Base-by-base conservation (phyloP, 2,329 filamentous ascomycete genomes). In the Aspergillus unguis region DNA sequence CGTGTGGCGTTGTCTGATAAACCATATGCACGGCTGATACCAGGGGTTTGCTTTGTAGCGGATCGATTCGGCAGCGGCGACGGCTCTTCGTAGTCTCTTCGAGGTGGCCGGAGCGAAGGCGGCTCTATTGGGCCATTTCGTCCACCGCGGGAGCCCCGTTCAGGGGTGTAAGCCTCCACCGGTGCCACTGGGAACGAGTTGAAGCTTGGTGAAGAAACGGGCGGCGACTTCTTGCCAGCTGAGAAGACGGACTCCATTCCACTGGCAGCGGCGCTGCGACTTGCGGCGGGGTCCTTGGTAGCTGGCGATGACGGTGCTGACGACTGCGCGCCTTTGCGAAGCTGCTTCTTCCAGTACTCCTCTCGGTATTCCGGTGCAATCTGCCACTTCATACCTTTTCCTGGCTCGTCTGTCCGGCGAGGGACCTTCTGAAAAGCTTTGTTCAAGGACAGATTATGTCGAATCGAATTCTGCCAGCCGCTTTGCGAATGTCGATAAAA, bases 331-430 rank as follows among this genome's bases (percentile, higher is more conserved):
- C 73, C 72, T 50, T 74, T 76, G 31, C 73, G 71, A 36, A 70
- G 66, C 60, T 75, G 73, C 61, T 87, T 89, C 68, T 88, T 88
- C 54, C 90, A 81, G 78, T 96, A 95, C 48, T 96, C 92, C 17
- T 96, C 90, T 44, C 87, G 85, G 59, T 86, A 82, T 58, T 95
- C 89, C 1, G 88, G 81, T 3, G 90, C 85, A 65, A 99, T 92
- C 71, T 92, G 90, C 94, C 94, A 99, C 69, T 97, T 97, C 91
- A 96, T 97, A 28, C 94, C 94, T 70, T 99, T 99, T 9, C 94
- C 94, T 25, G 94, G 94, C 69, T 99, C 94, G 62, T 97, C 90
- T 0, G 91, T 96, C 11, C 89, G 86, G 43, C 94, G 86, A 3
- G 94, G 88, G 6, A 96, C 88, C 71, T 99, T 99, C 62, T 91